Evolutionary conservation across 192 early-diverging fungal species (phyloP).

Genomic region (Neocallimastix lanati): DNA sequence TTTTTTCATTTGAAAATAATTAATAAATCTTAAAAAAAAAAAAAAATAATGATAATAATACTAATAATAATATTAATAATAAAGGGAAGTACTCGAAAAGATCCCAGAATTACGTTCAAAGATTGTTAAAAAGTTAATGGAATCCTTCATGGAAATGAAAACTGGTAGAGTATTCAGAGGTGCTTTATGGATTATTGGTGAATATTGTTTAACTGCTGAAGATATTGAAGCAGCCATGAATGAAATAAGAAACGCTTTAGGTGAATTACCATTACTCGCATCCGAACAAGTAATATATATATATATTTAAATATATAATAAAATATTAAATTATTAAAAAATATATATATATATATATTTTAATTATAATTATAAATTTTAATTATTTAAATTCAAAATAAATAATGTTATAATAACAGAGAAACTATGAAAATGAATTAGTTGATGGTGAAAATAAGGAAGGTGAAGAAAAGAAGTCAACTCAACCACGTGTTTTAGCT

Average conservation of each 20-base stretch:
- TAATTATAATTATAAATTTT: too few species aligned
- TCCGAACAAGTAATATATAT: conserved; percentile 49
- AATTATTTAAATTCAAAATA: too few species aligned
- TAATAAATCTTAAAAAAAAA: too few species aligned
- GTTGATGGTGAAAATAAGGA: conserved; percentile 18
- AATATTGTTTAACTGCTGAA: conserved; percentile 52
- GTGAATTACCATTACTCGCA: conserved; percentile 86
- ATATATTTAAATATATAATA: conserved; percentile 1
- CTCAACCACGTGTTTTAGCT: conserved; percentile 63
- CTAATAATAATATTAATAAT: not conserved
- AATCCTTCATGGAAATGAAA: conserved; percentile 75
- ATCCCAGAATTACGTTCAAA: conserved; percentile 68
- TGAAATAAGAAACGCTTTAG: conserved; percentile 61
- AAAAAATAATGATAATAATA: too few species aligned
- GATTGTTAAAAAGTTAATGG: conserved; percentile 66
- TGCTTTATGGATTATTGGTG: conserved; percentile 95
- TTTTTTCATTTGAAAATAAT: too few species aligned
- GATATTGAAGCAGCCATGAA: conserved; percentile 73
- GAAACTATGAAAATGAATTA: conserved; percentile 30
- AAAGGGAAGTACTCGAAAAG: conserved; percentile 81
- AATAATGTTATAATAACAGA: conserved; percentile 33
- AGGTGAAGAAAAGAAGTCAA: conserved; percentile 11
- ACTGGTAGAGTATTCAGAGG: conserved; percentile 84
- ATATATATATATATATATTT: too few species aligned
- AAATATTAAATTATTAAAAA: not conserved